Evolutionary conservation across 768 basidiomycete genomes (phyloP).

Genomic region (Lactarius hatsudake): DNA sequence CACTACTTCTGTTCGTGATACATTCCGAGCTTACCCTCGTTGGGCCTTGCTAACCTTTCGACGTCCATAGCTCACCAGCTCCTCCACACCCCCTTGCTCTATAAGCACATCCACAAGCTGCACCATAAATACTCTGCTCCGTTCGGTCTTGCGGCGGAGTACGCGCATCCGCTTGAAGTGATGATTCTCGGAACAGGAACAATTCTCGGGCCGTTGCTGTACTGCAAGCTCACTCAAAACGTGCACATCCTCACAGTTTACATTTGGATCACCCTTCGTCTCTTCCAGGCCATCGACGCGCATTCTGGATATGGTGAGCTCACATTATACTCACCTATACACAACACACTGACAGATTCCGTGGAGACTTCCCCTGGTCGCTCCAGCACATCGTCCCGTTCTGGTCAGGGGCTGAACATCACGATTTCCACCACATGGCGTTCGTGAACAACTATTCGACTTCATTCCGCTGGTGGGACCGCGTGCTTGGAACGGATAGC

Average conservation of each 20-base stretch:
- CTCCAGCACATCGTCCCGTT: slow-evolving; percentile 88
- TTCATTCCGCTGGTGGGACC: slow-evolving; percentile 93
- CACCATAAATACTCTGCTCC: slow-evolving; percentile 98
- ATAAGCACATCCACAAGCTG: slow-evolving; percentile 93
- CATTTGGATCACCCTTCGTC: slow-evolving; percentile 87
- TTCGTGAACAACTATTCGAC: slow-evolving; percentile 94
- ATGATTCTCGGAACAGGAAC: slow-evolving; percentile 93
- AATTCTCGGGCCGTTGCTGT: slow-evolving; percentile 82
- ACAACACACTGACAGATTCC: neutral
- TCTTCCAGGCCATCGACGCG: slow-evolving; percentile 97
- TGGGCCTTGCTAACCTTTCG: neutral
- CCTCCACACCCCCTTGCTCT: slow-evolving; percentile 78
- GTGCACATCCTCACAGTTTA: slow-evolving; percentile 94
- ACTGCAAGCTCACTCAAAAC: slow-evolving; percentile 70
- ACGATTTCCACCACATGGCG: slow-evolving; percentile 98
- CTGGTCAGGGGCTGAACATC: slow-evolving; percentile 97
- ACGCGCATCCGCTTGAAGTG: slow-evolving; percentile 95
- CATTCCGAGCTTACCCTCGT: neutral
- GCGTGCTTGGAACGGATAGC: slow-evolving; percentile 83
- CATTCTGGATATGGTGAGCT: slow-evolving; percentile 88
- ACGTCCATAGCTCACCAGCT: slow-evolving; percentile 71
- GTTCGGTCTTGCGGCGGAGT: slow-evolving; percentile 96
- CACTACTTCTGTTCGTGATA: slow-evolving; percentile 74
- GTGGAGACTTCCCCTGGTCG: slow-evolving; percentile 93
- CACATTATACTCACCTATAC: slow-evolving; percentile 28